phyloP scores from a whole-genome alignment of 1,284 basidiomycete genomes.

The Heterobasidion annosum region DNA sequence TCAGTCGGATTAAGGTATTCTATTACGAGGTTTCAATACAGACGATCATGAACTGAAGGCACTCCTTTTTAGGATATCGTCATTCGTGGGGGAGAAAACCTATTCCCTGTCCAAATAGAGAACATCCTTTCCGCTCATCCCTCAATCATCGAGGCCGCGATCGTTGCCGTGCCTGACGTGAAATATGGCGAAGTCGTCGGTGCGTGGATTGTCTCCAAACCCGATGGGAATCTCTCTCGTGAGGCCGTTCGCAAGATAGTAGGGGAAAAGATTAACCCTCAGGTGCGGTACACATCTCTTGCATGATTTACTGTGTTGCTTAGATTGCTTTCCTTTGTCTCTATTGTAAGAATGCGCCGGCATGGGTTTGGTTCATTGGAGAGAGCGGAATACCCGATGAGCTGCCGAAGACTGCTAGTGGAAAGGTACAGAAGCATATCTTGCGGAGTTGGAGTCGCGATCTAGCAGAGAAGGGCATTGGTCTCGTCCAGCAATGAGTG shows the following conservation, averaged over 20 bases:
- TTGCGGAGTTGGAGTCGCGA: constrained; percentile 47
- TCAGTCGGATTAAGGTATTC: constrained; percentile 64
- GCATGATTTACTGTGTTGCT: not conserved
- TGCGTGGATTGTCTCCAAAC: constrained; percentile 57
- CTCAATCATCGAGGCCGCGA: constrained; percentile 65
- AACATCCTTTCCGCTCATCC: constrained; percentile 59
- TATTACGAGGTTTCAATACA: not conserved
- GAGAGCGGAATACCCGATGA: constrained; percentile 52
- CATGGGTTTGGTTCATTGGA: constrained; percentile 77
- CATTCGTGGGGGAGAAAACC: constrained; percentile 84
- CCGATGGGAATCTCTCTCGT: constrained; percentile 30
- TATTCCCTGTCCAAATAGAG: constrained; percentile 83
- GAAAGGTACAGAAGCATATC: constrained; percentile 82
- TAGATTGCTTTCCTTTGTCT: not conserved
- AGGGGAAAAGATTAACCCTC: constrained; percentile 58
- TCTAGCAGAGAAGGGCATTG: constrained; percentile 27
- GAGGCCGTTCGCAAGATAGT: constrained; percentile 48
- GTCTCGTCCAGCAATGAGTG: constrained; percentile 11
- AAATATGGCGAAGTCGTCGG: constrained; percentile 75
- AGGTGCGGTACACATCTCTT: constrained; percentile 32
- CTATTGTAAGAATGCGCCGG: constrained; percentile 55
- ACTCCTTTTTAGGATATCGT: constrained; percentile 57
- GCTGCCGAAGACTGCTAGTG: constrained; percentile 81
- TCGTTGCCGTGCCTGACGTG: constrained; percentile 63
- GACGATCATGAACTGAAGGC: not conserved